phyloP scores from a whole-genome alignment of 1,139 yeast species.

The Sugiyamaella paludigena region DNA sequence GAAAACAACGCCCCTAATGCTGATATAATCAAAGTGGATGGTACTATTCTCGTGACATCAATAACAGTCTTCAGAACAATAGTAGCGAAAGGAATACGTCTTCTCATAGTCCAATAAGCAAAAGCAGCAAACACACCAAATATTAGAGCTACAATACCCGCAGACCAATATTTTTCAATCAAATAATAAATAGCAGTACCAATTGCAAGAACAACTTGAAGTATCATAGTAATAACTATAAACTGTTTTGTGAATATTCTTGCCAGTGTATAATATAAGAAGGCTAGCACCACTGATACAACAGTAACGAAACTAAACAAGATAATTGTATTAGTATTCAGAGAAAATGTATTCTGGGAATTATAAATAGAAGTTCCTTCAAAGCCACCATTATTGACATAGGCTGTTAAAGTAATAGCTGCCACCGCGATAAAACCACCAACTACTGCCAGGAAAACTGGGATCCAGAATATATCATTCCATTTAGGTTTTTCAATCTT shows the following conservation, averaged over 20 bases:
- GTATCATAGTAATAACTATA: constrained; percentile 65
- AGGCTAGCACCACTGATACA: constrained; percentile 59
- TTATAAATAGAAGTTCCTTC: constrained; percentile 70
- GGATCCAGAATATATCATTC: constrained; percentile 57
- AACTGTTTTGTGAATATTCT: constrained; percentile 63
- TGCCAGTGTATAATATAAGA: constrained; percentile 57
- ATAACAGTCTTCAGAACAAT: constrained; percentile 68
- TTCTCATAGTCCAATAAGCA: constrained; percentile 72
- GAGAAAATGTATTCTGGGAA: constrained; percentile 51
- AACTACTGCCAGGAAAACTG: constrained; percentile 59
- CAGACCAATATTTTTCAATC: constrained; percentile 59
- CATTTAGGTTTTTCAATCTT: constrained; percentile 61
- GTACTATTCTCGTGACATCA: constrained; percentile 69
- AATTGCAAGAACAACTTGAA: constrained; percentile 65
- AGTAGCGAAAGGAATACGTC: constrained; percentile 71
- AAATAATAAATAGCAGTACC: constrained; percentile 77
- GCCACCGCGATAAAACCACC: constrained; percentile 73
- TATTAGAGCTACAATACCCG: constrained; percentile 67
- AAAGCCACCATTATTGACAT: constrained; percentile 51
- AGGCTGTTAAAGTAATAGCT: constrained; percentile 63
- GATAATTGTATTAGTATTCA: constrained; percentile 72
- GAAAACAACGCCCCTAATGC: constrained; percentile 62
- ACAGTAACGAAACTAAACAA: constrained; percentile 66
- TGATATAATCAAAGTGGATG: constrained; percentile 65
- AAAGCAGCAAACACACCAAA: constrained; percentile 56